Conservation (phyloP, 2,329 filamentous ascomycete genomes). For the Colletotrichum sp. region DNA sequence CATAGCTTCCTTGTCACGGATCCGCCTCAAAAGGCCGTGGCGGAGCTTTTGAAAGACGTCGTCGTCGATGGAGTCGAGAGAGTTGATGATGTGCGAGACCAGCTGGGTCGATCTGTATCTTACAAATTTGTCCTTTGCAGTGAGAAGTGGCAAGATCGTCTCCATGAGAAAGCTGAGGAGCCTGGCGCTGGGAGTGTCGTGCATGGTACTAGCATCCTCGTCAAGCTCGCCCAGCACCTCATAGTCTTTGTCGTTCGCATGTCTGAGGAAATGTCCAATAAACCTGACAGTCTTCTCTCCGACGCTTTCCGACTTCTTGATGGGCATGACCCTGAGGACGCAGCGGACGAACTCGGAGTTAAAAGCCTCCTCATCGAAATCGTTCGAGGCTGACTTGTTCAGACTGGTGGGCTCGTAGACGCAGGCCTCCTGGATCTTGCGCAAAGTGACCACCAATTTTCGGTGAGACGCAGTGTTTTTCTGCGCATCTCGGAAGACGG, state of each 20-base stretch:
- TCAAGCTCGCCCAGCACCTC: constrained; percentile 69
- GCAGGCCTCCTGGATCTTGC: constrained; percentile 90
- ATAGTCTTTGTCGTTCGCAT: constrained; percentile 72
- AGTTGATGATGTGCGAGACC: constrained; percentile 90
- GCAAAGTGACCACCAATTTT: constrained; percentile 84
- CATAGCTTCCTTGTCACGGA: constrained; percentile 92
- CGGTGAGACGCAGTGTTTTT: constrained; percentile 87
- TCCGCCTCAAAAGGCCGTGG: constrained; percentile 78
- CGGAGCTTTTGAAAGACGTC: constrained; percentile 85
- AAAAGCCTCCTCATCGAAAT: constrained; percentile 86
- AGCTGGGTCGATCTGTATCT: constrained; percentile 90
- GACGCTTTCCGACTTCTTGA: constrained; percentile 90
- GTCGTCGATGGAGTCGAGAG: constrained; percentile 88
- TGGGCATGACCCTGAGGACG: constrained; percentile 77
- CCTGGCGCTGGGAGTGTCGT: constrained; percentile 83
- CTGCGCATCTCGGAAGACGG: constrained; percentile 81
- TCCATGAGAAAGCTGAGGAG: constrained; percentile 77
- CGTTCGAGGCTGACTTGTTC: constrained; percentile 59
- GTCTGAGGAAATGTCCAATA: constrained; percentile 81
- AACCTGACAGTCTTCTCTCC: constrained; percentile 89
- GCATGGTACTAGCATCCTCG: constrained; percentile 71
- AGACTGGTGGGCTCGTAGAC: constrained; percentile 64
- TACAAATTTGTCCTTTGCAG: constrained; percentile 90
- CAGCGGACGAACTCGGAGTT: constrained; percentile 86
- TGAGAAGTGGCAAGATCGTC: constrained; percentile 75